Base-by-base conservation (phyloP, 768 basidiomycete genomes). In the Lentinula raphanica region DNA sequence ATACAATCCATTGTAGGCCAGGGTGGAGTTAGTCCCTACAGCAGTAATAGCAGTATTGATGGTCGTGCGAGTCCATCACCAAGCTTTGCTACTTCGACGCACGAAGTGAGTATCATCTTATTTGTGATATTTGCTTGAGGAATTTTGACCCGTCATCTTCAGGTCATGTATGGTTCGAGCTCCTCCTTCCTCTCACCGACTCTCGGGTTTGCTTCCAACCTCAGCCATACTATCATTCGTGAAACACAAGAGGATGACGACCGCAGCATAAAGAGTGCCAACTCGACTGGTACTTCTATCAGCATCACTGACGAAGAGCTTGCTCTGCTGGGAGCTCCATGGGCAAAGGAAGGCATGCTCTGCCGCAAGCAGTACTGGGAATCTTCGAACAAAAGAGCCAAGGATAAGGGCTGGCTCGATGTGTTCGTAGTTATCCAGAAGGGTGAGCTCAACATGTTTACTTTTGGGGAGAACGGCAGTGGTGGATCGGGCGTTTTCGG, bases 291-390 rank as follows among this genome's bases (percentile, higher is more conserved):
- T 27, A 90, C 88, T 1, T 84, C 80, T 32, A 87, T 91, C 64
- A 93, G 92, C 53, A 92, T 98, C 59, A 86, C 90, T 6, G 96
- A 98, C 65, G 97, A 98, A 71, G 94, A 97, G 72, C 79, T 99
- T 12, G 96, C 96, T 1, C 76, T 98, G 36, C 84, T 97, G 15
- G 97, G 97, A 15, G 87, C 97, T 5, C 97, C 97, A 0, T 99
- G 96, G 96, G 97, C 97, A 0, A 99, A 99, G 72, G 97, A 99
- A 71, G 97, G 97, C 12, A 90, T 96, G 79, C 82, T 99, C 8
- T 88, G 88, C 63, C 87, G 95, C 23, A 98, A 98, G 69, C 91
- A 94, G 61, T 98, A 95, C 69, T 94, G 91, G 87, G 96, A 98
- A 65, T 80, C 82, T 2, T 76, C 82, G 0, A 87, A 89, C 13